These are phyloP conservation scores for Dendrobium huoshanense DNA, from an alignment of 106 monocot genomes.

Conservation along the genomic window DNA sequence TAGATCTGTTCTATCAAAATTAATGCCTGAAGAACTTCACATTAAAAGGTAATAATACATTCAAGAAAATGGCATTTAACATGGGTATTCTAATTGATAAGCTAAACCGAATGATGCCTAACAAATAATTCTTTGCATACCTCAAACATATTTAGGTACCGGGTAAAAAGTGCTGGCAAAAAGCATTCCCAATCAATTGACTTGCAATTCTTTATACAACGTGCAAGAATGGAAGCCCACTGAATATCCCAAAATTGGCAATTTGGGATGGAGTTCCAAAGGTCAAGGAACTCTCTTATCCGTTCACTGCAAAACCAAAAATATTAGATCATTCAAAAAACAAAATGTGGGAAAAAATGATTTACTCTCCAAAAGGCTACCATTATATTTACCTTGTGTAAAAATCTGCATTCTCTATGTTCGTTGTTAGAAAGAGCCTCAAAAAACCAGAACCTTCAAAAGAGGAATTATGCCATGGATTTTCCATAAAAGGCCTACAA, in stretches of 20 bases:
- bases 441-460: constrained; percentile 94
- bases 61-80: not conserved
- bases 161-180: constrained; percentile 63
- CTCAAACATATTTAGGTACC: constrained; percentile 94
- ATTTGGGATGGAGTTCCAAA: constrained; percentile 82
- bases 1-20: not conserved
- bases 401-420: constrained; percentile 59
- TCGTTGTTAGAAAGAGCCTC: constrained; percentile 78
- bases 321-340: constrained; percentile 3
- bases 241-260: constrained; percentile 98
- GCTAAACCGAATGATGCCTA: not conserved
- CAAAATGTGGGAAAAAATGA: not conserved
- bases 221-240: constrained; percentile 73
- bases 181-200: constrained; percentile 83
- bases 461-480: constrained; percentile 95
- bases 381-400: constrained; percentile 55
- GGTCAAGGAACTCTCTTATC: constrained; percentile 62
- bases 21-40: constrained; percentile 3
- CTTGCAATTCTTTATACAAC: constrained; percentile 73
- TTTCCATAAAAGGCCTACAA: constrained; percentile 71
- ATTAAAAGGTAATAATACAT: not conserved
- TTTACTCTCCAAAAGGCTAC: not conserved
- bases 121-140: constrained; percentile 22
- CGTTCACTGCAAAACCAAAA: constrained; percentile 43
- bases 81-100: not conserved